These are phyloP conservation scores for Limtongia smithiae DNA, from an alignment of 805 yeast species.

Conservation along the genomic window DNA sequence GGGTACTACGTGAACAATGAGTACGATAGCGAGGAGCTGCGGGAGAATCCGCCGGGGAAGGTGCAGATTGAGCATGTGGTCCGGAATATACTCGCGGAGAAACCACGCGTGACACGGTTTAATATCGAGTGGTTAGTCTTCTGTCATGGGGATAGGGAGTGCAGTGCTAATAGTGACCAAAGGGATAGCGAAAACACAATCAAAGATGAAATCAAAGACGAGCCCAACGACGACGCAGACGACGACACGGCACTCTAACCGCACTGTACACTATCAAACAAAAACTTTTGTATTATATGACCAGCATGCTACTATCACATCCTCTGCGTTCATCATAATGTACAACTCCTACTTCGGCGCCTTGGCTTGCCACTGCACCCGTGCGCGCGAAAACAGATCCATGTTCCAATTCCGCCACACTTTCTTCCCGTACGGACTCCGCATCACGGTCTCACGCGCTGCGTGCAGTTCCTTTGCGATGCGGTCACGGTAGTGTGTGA, in stretches of 20 bases:
- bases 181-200: conserved; percentile 21
- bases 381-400: conserved; percentile 56
- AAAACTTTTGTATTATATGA: not conserved
- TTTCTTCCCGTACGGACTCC: conserved; percentile 84
- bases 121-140: conserved; percentile 77
- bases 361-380: conserved; percentile 15
- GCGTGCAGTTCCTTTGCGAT: conserved; percentile 62
- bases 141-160: not conserved
- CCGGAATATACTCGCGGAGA: conserved; percentile 90
- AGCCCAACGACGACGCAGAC: conserved; percentile 29
- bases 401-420: conserved; percentile 96
- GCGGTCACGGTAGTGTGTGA: conserved; percentile 82
- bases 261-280: not conserved
- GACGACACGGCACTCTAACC: conserved; percentile 11
- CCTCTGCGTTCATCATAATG: too few relatives aligned
- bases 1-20: conserved; percentile 98
- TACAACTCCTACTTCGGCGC: not conserved
- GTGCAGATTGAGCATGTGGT: conserved; percentile 50
- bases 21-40: conserved; percentile 85
- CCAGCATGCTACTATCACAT: not conserved
- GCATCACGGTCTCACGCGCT: conserved; percentile 60
- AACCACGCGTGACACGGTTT: conserved; percentile 95
- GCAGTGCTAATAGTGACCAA: not conserved
- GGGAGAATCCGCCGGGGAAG: conserved; percentile 47
- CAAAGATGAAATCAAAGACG: conserved; percentile 23